A percentile compares a stretch with the other conserved stretches of the same genome.
Conservation (phyloP, 805 yeast genomes). For the Candida dendrica region DNA sequence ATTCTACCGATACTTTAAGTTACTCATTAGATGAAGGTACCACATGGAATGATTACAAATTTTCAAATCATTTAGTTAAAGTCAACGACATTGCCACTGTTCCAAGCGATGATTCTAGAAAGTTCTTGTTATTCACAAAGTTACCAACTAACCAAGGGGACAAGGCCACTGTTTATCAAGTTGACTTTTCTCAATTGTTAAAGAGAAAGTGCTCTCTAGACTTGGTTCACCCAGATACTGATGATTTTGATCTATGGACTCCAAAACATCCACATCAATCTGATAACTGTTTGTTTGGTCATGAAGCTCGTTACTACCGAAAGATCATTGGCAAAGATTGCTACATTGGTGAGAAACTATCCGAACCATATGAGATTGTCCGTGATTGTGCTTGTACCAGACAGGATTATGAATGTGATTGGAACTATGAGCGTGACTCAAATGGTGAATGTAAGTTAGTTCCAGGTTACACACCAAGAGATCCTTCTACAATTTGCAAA, state of each 20-base stretch:
- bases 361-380: constrained; percentile 45
- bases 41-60: constrained; percentile 63
- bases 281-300: constrained; percentile 64
- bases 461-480: constrained; percentile 62
- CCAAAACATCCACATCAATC: constrained; percentile 49
- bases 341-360: constrained; percentile 56
- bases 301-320: constrained; percentile 50
- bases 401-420: constrained; percentile 90
- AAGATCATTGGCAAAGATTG: constrained; percentile 55
- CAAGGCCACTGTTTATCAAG: constrained; percentile 37
- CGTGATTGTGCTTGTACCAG: constrained; percentile 80
- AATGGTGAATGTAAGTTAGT: constrained; percentile 87
- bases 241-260: constrained; percentile 60
- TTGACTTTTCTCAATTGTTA: constrained; percentile 52
- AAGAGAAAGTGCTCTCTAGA: constrained; percentile 50
- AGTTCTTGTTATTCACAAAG: constrained; percentile 58
- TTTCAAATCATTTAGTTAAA: constrained; percentile 46
- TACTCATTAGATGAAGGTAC: constrained; percentile 79
- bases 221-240: constrained; percentile 32
- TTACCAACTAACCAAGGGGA: constrained; percentile 38
- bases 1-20: constrained; percentile 47
- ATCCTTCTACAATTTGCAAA: constrained; percentile 55
- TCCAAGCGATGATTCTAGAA: constrained; percentile 83
- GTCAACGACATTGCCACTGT: constrained; percentile 79
- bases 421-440: constrained; percentile 57